Base-by-base conservation (phyloP, 352 stramenopile genomes). In the Globisporangium rhizosaccharum region DNA sequence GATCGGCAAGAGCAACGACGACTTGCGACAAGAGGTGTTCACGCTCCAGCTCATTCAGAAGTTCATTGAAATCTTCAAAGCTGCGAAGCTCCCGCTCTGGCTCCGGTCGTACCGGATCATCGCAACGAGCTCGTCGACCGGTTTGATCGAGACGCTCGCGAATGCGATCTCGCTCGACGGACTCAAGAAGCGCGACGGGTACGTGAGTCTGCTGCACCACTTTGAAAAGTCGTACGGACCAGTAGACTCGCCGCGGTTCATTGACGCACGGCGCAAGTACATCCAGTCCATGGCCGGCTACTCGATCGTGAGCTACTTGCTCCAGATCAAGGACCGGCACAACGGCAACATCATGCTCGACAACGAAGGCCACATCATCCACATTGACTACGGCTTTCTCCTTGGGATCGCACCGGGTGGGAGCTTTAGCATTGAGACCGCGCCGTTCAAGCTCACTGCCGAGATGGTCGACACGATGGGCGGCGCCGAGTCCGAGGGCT, bases 321-420 rank as follows among this genome's bases (percentile, higher is more conserved):
- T 99, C 30, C 95, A 98, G 65, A 92, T 99, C 68, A 99, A 99
- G 70, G 98, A 99, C 79, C 89, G 97, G 8, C 97, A 99, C 89
- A 99, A 99, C 62, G 97, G 97, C 44, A 99, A 99, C 68, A 99
- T 99, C 51, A 98, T 99, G 91, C 88, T 99, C 53, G 97, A 99
- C 75, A 98, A 92, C 49, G 84, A 97, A 75, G 97, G 98, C 15
- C 96, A 98, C 71, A 85, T 99, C 11, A 97, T 99, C 62, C 96
- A 99, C 75, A 99, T 99, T 63, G 98, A 99, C 72, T 99, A 99
- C 79, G 98, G 98, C 9, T 99, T 99, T 72, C 77, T 99, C 44
- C 91, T 99, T 56, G 97, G 96, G 26, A 99, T 98, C 79, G 97
- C 95, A 36, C 97, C 97, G 1, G 98, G 97, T 62, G 96, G 98